These are phyloP conservation scores for Pyricularia pennisetigena DNA, from an alignment of 2,329 filamentous ascomycete species.

Conservation along the genomic window DNA sequence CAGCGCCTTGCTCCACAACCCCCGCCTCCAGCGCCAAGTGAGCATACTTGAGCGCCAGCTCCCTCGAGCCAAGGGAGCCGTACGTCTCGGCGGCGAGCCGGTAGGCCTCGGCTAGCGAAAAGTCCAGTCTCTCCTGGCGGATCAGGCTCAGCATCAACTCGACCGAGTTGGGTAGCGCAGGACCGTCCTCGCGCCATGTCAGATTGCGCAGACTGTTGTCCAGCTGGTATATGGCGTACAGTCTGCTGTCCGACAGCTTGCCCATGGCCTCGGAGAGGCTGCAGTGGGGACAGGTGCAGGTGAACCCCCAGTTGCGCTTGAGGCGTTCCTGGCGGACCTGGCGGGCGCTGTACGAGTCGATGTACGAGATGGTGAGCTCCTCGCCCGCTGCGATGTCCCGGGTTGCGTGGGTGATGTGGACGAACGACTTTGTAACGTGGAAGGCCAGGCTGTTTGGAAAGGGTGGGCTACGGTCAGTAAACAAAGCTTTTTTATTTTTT, in stretches of 20 bases:
- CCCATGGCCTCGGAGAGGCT: conserved; percentile 9
- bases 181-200: neutral
- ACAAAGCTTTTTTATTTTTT: no score
- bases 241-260: conserved; percentile 21
- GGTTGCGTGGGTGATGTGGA: conserved; percentile 24
- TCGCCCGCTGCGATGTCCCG: conserved; percentile 24
- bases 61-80: conserved; percentile 24
- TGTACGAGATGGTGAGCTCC: conserved; percentile 27
- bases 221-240: conserved; percentile 19
- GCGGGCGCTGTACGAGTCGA: conserved; percentile 17
- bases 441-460: conserved; percentile 20
- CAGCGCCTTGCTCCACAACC: conserved; percentile 20
- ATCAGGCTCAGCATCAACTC: conserved; percentile 20
- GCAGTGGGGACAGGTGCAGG: conserved; percentile 25
- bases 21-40: conserved; percentile 19
- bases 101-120: conserved; percentile 23
- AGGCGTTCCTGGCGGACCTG: conserved; percentile 18
- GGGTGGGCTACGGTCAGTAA: neutral
- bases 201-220: conserved; percentile 14
- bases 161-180: conserved; percentile 15
- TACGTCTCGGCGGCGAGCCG: conserved; percentile 27
- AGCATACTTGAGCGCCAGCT: conserved; percentile 20
- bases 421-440: conserved; percentile 20
- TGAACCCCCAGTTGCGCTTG: conserved; percentile 24
- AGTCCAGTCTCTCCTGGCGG: conserved; percentile 20